These are phyloP conservation scores for Pythium diclinum DNA, from an alignment of 352 stramenopile genomes.

Conservation along the genomic window DNA sequence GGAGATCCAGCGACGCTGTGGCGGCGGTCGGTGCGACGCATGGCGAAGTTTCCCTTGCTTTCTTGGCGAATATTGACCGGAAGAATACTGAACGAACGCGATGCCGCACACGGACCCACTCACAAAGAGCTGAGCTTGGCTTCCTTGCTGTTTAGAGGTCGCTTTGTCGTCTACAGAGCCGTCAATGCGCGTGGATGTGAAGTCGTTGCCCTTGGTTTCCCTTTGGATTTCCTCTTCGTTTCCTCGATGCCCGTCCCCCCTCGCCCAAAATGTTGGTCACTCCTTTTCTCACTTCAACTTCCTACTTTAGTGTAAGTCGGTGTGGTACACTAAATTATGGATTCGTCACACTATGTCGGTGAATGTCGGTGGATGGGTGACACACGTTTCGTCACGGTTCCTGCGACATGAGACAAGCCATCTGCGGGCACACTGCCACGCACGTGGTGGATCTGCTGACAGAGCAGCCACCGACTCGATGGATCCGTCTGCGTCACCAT, in stretches of 20 bases:
- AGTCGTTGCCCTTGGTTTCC: conserved; percentile 3
- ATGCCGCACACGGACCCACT: not conserved
- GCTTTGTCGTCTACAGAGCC: not conserved
- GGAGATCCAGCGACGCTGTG: conserved; percentile 8
- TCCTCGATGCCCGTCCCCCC: not conserved
- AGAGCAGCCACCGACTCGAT: conserved; percentile 1
- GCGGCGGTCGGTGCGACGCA: not conserved
- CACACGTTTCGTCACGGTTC: not conserved
- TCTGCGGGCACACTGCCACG: not conserved
- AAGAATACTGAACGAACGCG: not conserved
- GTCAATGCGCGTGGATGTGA: not conserved
- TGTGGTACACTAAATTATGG: too few species aligned
- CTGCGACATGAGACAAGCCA: conserved; percentile 10
- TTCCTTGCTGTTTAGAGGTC: not conserved
- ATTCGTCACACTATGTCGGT: not conserved
- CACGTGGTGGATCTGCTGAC: conserved; percentile 2
- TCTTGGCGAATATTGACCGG: not conserved
- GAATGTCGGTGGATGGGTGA: not conserved
- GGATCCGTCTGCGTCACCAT: conserved; percentile 3
- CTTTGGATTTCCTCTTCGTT: conserved; percentile 3
- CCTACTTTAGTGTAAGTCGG: conserved; percentile 12
- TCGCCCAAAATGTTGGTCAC: not conserved
- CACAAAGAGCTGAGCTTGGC: not conserved
- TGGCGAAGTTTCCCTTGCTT: not conserved
- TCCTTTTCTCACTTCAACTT: conserved; percentile 28